Percentiles rank a stretch among this genome's conserved stretches.
These are phyloP conservation scores for Trametes versicolor DNA, from an alignment of 1,284 basidiomycete genomes.

Conservation along the genomic window DNA sequence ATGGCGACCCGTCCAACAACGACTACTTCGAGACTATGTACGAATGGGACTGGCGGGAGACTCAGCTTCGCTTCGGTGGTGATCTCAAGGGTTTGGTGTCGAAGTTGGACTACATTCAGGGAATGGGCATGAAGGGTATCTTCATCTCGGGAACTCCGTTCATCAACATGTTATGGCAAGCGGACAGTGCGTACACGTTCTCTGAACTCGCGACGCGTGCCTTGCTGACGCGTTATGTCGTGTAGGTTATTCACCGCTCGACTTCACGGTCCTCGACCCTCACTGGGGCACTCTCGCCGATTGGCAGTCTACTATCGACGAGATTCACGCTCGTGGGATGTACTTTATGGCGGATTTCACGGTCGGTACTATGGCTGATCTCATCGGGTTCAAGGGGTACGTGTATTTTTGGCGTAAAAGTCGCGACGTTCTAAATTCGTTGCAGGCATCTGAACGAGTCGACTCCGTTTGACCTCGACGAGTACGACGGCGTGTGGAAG, in stretches of 20 bases:
- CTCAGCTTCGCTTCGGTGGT: slow-evolving; percentile 88
- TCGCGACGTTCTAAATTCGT: slow-evolving; percentile 1
- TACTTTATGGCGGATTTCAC: slow-evolving; percentile 94
- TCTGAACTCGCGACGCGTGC: slow-evolving; percentile 4
- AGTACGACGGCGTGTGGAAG: slow-evolving; percentile 84
- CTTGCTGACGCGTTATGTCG: neutral
- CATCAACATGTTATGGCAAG: slow-evolving; percentile 95
- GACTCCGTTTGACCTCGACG: slow-evolving; percentile 79
- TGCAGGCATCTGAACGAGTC: slow-evolving; percentile 79
- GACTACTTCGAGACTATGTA: slow-evolving; percentile 84
- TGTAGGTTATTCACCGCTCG: slow-evolving; percentile 89
- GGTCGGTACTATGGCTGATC: slow-evolving; percentile 89
- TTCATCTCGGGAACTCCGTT: slow-evolving; percentile 93
- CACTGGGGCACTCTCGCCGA: slow-evolving; percentile 88
- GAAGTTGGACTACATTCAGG: slow-evolving; percentile 86
- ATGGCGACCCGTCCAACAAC: slow-evolving; percentile 91
- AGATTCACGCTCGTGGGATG: slow-evolving; percentile 84
- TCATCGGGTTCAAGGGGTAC: slow-evolving; percentile 85
- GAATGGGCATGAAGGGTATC: slow-evolving; percentile 86
- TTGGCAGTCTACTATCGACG: slow-evolving; percentile 80
- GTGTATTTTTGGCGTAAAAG: neutral
- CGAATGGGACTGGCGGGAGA: slow-evolving; percentile 89
- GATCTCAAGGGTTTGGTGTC: slow-evolving; percentile 81
- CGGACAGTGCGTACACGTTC: slow-evolving; percentile 77
- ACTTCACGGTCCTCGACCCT: slow-evolving; percentile 89